These are phyloP conservation scores for Hygrophila difformis DNA, from an alignment of 257 asterid genomes.

Conservation along the genomic window DNA sequence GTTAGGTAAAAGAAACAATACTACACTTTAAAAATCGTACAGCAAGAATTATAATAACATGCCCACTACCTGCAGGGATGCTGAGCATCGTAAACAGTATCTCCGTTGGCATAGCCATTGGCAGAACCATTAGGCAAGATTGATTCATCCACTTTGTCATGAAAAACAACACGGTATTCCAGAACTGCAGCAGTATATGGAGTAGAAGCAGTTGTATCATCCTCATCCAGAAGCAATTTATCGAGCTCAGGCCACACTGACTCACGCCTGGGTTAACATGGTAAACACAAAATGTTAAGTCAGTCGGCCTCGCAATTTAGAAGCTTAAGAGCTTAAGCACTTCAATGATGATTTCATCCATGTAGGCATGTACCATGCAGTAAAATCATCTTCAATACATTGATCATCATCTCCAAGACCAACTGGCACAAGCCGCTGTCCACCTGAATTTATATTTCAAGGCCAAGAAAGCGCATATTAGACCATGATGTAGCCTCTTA, in stretches of 20 bases:
- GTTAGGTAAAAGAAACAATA: conserved; percentile 15
- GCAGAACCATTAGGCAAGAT: conserved; percentile 30
- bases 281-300: conserved; percentile 1
- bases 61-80: conserved; percentile 76
- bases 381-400: conserved; percentile 95
- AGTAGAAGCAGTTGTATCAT: conserved; percentile 58
- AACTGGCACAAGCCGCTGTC: conserved; percentile 61
- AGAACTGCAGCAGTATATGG: conserved; percentile 90
- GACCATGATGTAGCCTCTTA: too few relatives aligned
- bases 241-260: conserved; percentile 91
- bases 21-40: too few relatives aligned
- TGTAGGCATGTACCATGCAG: conserved; percentile 86
- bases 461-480: background rate
- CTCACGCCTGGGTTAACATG: conserved; percentile 63
- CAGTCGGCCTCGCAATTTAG: background rate
- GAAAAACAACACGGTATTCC: conserved; percentile 82
- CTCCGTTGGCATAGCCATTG: conserved; percentile 54
- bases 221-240: conserved; percentile 53
- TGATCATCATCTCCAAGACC: conserved; percentile 99
- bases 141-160: conserved; percentile 35
- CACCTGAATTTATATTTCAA: conserved; percentile 40
- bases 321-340: background rate
- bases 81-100: conserved; percentile 65
- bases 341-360: background rate
- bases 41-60: background rate